A percentile compares a stretch with the other conserved stretches of the same genome.
Evolutionary conservation across 768 basidiomycete species (phyloP).

Genomic region (Rhizopogon vulgaris): DNA sequence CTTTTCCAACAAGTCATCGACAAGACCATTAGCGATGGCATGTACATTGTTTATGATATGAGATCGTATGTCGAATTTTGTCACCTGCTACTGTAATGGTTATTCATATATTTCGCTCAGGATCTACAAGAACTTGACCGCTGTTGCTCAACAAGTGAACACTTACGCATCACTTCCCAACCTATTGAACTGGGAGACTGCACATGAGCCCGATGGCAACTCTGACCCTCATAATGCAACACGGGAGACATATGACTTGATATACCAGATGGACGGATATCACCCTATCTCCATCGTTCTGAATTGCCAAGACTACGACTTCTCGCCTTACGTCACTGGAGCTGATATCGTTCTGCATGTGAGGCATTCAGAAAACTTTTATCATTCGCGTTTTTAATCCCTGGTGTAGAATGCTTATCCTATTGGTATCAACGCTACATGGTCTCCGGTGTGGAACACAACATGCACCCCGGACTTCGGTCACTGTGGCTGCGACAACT

Average conservation of each 20-base stretch:
- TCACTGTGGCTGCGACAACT: conserved; percentile 70
- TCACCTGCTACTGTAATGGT: not conserved
- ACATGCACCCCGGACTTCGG: conserved; percentile 60
- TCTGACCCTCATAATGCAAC: conserved; percentile 62
- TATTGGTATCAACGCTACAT: conserved; percentile 55
- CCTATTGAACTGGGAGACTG: conserved; percentile 66
- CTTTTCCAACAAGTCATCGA: conserved; percentile 17
- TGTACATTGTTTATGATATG: conserved; percentile 81
- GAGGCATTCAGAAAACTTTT: conserved; percentile 36
- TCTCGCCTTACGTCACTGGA: conserved; percentile 50
- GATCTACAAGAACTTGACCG: conserved; percentile 56
- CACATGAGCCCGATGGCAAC: conserved; percentile 68
- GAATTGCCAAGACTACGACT: conserved; percentile 59
- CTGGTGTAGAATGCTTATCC: conserved; percentile 17
- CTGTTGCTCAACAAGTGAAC: conserved; percentile 59
- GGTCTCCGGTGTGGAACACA: conserved; percentile 53
- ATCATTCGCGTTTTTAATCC: not conserved
- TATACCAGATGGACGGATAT: conserved; percentile 47
- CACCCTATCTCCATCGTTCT: conserved; percentile 52
- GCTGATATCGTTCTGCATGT: conserved; percentile 69
- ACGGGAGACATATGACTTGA: conserved; percentile 35
- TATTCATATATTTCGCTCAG: conserved; percentile 7
- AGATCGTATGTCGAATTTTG: conserved; percentile 34
- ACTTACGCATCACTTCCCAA: conserved; percentile 60
- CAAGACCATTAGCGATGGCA: conserved; percentile 11